Evolutionary conservation across 2,329 filamentous ascomycete species (phyloP).

Genomic region (Alternaria longipes): DNA sequence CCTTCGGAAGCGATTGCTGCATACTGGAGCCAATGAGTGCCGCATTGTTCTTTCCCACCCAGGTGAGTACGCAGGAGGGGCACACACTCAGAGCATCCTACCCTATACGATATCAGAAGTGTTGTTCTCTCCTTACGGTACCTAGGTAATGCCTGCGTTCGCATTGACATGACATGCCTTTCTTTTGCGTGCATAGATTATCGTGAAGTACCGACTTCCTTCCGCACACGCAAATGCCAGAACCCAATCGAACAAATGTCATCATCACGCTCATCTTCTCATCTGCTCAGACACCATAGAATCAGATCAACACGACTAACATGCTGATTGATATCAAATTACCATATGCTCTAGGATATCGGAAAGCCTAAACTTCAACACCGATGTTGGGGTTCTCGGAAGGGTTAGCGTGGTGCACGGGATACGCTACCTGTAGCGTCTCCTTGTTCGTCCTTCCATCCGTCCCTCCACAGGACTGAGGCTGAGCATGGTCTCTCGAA

Average conservation of each 20-base stretch:
- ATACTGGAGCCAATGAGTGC: background rate
- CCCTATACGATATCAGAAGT: background rate
- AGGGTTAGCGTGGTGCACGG: background rate
- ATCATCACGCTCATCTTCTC: background rate
- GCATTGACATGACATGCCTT: constrained; percentile 1
- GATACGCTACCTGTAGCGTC: background rate
- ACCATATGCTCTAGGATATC: background rate
- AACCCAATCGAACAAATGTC: constrained; percentile 3
- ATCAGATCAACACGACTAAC: background rate
- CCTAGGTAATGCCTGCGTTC: background rate
- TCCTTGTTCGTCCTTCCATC: background rate
- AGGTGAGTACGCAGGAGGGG: background rate
- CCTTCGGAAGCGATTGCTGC: background rate
- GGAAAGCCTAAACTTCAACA: constrained; percentile 2
- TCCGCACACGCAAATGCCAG: background rate
- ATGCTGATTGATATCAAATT: constrained; percentile 1
- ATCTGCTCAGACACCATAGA: background rate
- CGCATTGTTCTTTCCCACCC: background rate
- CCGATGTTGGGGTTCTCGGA: background rate
- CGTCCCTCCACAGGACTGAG: background rate
- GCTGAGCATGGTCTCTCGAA: background rate
- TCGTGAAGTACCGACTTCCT: constrained; percentile 3
- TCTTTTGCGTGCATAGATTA: constrained; percentile 9
- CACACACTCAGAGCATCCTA: background rate
- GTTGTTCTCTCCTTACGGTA: background rate